A percentile compares a stretch with the other conserved stretches of the same genome.
Conservation (phyloP, 805 yeast genomes). For the Maudiozyma barnettii region DNA sequence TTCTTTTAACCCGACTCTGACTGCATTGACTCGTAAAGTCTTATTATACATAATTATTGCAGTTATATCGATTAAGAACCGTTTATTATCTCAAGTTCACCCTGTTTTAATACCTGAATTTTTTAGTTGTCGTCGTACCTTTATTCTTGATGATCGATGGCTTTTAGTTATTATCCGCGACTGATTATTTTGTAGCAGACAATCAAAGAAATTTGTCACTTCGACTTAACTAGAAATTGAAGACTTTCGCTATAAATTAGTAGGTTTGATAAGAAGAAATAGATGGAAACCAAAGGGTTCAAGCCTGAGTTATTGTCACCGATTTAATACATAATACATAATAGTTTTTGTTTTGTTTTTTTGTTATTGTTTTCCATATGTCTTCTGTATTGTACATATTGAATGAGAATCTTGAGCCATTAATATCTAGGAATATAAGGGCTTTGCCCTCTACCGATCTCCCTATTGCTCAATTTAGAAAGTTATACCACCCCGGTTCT, state of each 20-base stretch:
- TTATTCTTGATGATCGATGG: no score
- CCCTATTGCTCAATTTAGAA: slow-evolving; percentile 15
- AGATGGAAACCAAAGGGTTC: no score
- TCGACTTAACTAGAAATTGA: neutral
- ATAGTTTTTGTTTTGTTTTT: no score
- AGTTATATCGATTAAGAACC: no score
- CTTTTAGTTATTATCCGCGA: no score
- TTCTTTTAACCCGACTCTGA: slow-evolving; percentile 20
- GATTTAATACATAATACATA: no score
- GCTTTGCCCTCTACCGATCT: slow-evolving; percentile 17
- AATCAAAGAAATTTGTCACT: neutral
- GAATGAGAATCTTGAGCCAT: slow-evolving; percentile 24
- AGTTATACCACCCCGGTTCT: slow-evolving; percentile 7
- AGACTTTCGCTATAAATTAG: no score
- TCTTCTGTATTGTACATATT: slow-evolving; percentile 13
- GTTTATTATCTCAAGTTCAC: no score
- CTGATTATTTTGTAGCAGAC: neutral
- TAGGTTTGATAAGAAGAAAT: no score
- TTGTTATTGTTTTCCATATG: slow-evolving; percentile 3
- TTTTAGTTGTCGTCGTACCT: no score
- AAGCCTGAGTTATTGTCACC: no score
- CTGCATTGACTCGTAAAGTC: slow-evolving; percentile 25
- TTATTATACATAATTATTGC: slow-evolving; percentile 31
- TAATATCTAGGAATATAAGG: slow-evolving; percentile 20
- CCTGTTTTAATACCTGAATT: no score